Evolutionary conservation across 495 filamentous ascomycete species (phyloP), one percentile per base, ranked within the genome.

Genomic region (Beverwykella pulmonaria): DNA sequence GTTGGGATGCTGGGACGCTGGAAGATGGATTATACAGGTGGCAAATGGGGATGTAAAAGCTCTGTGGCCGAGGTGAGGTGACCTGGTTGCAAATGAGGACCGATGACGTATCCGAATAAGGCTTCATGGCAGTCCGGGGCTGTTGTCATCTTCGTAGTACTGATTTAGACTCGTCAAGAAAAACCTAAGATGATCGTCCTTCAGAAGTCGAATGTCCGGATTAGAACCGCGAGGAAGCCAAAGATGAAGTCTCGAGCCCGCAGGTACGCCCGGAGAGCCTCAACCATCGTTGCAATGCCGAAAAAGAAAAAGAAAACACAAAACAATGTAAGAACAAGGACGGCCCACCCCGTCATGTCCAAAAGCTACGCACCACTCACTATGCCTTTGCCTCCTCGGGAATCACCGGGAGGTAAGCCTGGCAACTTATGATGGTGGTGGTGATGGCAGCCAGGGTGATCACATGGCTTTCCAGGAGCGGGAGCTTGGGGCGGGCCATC

Each of bases 311-410:
- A 14, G 27, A 68, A 25, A 34, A 67, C 25, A 63, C 46, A 65
- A 34, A 65, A 61, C 23, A 70, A 70, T 29, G 49, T 32, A 63
- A 67, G 64, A 65, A 71, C 68, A 60, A 67, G 25, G 64, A 68
- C 64, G 69, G 69, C 65, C 59, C 69, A 71, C 65, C 69, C 69
- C 69, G 65, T 65, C 69, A 61, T 57, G 69, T 71, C 65, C 69
- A 25, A 30, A 65, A 57, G 69, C 46, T 71, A 71, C 20, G 68
- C 68, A 44, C 66, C 66, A 59, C 64, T 65, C 17, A 36, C n/a
- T 14, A 47, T 32, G 50, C 34, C 41, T 39, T 56, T 70, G 44
- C 32, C 61, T 58, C 61, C 53, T 14, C 69, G 47, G 17, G 56
- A 34, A 48, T 65, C 55, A n/a, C 52, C 50, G 10, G 61, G 59